Base-by-base conservation (phyloP, 2,329 filamentous ascomycete genomes). In the Talaromyces sp. region DNA sequence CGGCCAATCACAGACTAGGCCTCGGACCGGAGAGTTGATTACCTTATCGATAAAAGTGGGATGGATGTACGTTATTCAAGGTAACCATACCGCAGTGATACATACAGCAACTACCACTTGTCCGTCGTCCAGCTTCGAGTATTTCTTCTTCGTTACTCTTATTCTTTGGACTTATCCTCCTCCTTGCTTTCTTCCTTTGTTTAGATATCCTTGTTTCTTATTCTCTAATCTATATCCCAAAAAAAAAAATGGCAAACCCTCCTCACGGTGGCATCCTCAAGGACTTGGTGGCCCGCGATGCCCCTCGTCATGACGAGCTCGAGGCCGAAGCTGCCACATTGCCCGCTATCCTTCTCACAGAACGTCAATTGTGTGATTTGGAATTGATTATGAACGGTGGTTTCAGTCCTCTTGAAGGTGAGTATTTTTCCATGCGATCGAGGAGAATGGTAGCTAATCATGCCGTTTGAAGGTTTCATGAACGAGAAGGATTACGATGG, bases 311-410 rank as follows among this genome's bases (percentile, higher is more conserved):
- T 69, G 83, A 83, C 67, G 83, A 96, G 82, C 89, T 99, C 67
- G 81, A 83, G 62, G 86, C 85, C 54, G 95, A 99, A 81, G 90
- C 93, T 46, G 93, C 96, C 83, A 88, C 76, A 35, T 87, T 98
- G 52, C 91, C 92, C 40, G 90, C 93, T 40, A 84, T 99, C 69
- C 81, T 89, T 64, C 87, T 99, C 69, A 90, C 86, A 58, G 95
- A 99, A 84, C 88, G 95, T 73, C 95, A 99, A 81, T 88, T 99
- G 57, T 99, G 95, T 81, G 95, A 99, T 84, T 85, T 99, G 69
- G 95, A 99, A 81, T 81, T 99, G 79, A 92, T 99, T 74, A 88
- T 99, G 78, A 98, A 92, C 79, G 95, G 95, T 76, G 95, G 95
- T 68, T 99, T 99, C 83, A 97, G 93, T 68, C 95, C 95, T 64